Base-by-base conservation (phyloP, 805 yeast genomes). In the Candida hungchunana region DNA sequence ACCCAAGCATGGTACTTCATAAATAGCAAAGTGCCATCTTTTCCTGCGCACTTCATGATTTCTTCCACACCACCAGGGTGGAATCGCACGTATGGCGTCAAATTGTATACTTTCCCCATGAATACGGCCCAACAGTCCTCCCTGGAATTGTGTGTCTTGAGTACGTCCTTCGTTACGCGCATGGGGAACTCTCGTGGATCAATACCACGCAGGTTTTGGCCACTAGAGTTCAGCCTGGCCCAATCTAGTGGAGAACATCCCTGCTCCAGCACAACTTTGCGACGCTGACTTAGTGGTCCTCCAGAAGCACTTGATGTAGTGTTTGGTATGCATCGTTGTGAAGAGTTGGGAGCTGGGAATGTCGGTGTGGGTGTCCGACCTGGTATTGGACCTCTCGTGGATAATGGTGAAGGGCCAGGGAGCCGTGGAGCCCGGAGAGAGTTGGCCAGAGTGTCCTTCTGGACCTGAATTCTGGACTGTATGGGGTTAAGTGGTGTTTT, bases 31-130 rank as follows among this genome's bases (percentile, higher is more conserved):
- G 96, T 86, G 1, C 90, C 93, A 55, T 90, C 97, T 32, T 68
- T 67, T 0, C 96, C 96, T 1, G 94, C 93, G 50, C 82, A 75
- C 33, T 76, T 72, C 75, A 85, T 66, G 27, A 90, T 62, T 51
- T 87, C 85, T 6, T 75, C 77, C 4, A 68, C 77, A 2, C 98
- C 98, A 23, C 98, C 98, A 0, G 98, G 98, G 48, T 90, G 98
- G 58, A 79, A 93, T 36, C 74, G 66, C 23, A 93, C 54, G 58
- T 93, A 90, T 10, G 82, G 78, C 1, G 96, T 79, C n/a, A 90
- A 66, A 52, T 89, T 86, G 63, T 84, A 90, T 2, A 90, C 95
- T 50, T 76, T 82, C 4, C 88, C 85, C 29, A 75, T 76, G 7
- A 90, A 69, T 22, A 76, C 76, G 4, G 93, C 82, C 97, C 97